A percentile compares a stretch with the other conserved stretches of the same genome.
Conservation (phyloP, 441 rosid species). For the Oxalis stricta region DNA sequence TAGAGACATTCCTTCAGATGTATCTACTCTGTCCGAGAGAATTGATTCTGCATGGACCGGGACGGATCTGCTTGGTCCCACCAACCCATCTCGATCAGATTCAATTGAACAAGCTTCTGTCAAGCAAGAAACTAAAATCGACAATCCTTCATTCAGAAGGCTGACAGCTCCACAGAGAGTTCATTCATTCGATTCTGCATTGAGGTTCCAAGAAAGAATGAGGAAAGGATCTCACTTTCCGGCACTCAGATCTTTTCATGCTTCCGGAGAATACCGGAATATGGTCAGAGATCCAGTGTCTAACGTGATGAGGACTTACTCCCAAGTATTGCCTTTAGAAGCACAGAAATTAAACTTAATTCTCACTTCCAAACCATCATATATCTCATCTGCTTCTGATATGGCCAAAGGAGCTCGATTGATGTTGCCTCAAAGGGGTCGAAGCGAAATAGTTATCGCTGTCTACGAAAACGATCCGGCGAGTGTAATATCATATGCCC, state of each 20-base stretch:
- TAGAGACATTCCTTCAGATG: conserved; percentile 23
- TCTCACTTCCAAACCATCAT: conserved; percentile 30
- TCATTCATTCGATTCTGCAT: conserved; percentile 78
- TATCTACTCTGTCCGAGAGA: conserved; percentile 59
- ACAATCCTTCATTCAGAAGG: conserved; percentile 30
- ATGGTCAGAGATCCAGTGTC: conserved; percentile 82
- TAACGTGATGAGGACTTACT: conserved; percentile 39
- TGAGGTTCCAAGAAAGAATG: conserved; percentile 53
- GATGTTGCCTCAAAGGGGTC: conserved; percentile 42
- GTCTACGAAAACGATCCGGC: conserved; percentile 81
- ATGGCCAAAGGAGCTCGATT: conserved; percentile 71
- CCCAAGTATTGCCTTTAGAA: conserved; percentile 51
- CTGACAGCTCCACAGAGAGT: conserved; percentile 49
- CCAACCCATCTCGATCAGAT: conserved; percentile 20
- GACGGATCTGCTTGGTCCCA: conserved; percentile 31
- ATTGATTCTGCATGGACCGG: conserved; percentile 97
- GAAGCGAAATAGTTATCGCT: conserved; percentile 50
- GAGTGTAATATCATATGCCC: conserved; percentile 77
- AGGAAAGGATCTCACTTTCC: conserved; percentile 48
- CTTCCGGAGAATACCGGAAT: conserved; percentile 68
- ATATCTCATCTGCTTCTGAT: conserved; percentile 46
- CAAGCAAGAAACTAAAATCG: conserved; percentile 12
- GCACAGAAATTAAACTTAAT: conserved; percentile 53
- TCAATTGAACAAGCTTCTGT: conserved; percentile 16
- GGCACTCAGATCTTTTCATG: conserved; percentile 64